Evolutionary conservation across 192 early-diverging fungal species (phyloP).

Genomic region (Umbelopsis vinacea): DNA sequence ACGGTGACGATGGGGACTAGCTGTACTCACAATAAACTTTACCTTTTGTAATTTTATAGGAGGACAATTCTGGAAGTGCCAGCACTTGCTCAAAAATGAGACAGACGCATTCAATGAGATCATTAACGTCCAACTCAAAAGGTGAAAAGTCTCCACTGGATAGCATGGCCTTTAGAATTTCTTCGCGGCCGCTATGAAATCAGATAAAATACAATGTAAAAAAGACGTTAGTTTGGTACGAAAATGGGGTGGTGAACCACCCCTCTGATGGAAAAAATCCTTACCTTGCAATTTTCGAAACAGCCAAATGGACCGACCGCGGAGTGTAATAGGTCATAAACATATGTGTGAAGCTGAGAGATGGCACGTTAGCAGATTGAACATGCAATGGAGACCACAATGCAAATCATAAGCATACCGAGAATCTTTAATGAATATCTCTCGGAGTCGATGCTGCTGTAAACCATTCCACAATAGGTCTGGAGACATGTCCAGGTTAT

Average conservation of each 20-base stretch:
- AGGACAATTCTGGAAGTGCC: conserved; percentile 54
- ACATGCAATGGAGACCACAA: background rate
- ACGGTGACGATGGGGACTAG: background rate
- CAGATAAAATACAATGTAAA: background rate
- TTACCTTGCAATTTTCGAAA: conserved; percentile 10
- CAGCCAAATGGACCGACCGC: background rate
- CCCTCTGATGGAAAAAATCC: too few species aligned
- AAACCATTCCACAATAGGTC: conserved; percentile 11
- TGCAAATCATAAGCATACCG: background rate
- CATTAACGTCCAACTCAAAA: conserved; percentile 62
- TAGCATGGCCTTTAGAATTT: conserved; percentile 56
- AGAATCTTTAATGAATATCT: conserved; percentile 10
- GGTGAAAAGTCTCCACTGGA: conserved; percentile 75
- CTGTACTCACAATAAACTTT: conserved; percentile 22
- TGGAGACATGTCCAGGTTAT: background rate
- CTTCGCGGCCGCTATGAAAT: conserved; percentile 38
- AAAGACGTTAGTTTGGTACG: background rate
- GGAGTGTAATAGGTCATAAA: conserved; percentile 41
- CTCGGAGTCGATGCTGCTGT: conserved; percentile 7
- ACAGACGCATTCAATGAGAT: conserved; percentile 69
- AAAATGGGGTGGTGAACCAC: background rate
- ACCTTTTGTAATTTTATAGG: conserved; percentile 60
- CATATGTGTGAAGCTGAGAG: conserved; percentile 13
- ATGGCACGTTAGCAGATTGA: background rate
- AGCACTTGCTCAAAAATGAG: conserved; percentile 73